These are phyloP conservation scores for Leishmania amazonensis DNA, from an alignment of 208 protist genomes.

Conservation along the genomic window DNA sequence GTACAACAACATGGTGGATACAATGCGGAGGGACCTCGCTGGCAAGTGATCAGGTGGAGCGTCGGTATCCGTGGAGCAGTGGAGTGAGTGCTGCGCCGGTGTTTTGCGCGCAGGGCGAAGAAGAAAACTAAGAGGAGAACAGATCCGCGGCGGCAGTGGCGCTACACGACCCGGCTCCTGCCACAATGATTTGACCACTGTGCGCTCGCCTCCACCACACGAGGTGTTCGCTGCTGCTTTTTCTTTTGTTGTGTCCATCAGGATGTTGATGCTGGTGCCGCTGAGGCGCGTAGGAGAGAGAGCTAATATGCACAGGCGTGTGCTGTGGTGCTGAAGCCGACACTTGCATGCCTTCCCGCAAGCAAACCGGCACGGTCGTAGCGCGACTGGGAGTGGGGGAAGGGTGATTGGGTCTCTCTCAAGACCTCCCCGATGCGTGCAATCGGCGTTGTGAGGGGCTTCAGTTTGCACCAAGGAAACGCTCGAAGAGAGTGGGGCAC, in stretches of 20 bases:
- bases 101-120: background rate
- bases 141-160: background rate
- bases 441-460: background rate
- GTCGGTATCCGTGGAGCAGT: background rate
- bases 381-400: background rate
- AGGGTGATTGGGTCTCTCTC: background rate
- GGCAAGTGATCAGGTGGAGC: conserved; percentile 10
- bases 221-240: background rate
- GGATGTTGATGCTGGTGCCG: background rate
- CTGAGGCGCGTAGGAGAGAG: background rate
- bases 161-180: background rate
- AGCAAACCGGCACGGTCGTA: background rate
- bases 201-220: background rate
- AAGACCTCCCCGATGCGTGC: background rate
- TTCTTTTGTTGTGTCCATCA: background rate
- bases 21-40: conserved; percentile 67
- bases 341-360: background rate
- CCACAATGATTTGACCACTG: too few relatives aligned
- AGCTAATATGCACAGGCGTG: background rate
- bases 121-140: background rate
- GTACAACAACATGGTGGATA: conserved; percentile 81
- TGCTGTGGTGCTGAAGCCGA: background rate
- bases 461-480: background rate
- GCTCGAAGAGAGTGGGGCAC: background rate
- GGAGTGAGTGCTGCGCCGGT: background rate